phyloP scores from a whole-genome alignment of 129 eudicot species.

The Centrapalus pauciflorus region DNA sequence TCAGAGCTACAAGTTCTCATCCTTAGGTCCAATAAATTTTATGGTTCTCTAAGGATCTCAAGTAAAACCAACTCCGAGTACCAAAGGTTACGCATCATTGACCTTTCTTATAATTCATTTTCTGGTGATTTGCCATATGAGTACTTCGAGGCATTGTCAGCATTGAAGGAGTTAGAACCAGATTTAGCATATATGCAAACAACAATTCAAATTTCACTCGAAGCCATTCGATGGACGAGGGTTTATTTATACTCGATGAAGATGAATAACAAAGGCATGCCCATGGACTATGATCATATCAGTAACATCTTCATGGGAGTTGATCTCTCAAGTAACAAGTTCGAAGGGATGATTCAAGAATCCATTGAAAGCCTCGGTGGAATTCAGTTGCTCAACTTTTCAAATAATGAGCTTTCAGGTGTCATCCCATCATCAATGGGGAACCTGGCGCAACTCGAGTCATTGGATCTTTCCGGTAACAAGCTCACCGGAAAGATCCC shows the following conservation, averaged over 20 bases:
- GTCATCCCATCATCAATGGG: neutral
- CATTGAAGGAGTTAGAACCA: constrained; percentile 3
- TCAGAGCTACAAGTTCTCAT: constrained; percentile 20
- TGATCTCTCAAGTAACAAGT: constrained; percentile 33
- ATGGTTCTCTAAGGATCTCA: neutral
- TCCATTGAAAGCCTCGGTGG: constrained; percentile 8
- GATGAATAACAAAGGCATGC: constrained; percentile 1
- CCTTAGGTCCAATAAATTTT: constrained; percentile 18
- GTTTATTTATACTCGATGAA: neutral
- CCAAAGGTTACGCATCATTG: constrained; percentile 19
- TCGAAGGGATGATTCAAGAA: constrained; percentile 21
- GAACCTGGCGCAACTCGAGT: constrained; percentile 20
- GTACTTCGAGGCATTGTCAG: neutral
- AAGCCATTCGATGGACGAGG: no score
- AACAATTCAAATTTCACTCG: neutral
- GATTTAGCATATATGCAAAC: no score
- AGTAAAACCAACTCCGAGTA: neutral
- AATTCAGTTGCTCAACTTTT: constrained; percentile 22
- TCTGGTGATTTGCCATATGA: constrained; percentile 6
- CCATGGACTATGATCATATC: neutral
- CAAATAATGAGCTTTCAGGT: constrained; percentile 20
- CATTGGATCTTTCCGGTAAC: constrained; percentile 28
- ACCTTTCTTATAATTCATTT: constrained; percentile 25
- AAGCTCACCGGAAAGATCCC: constrained; percentile 25
- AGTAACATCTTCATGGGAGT: neutral